Evolutionary conservation across 2,329 filamentous ascomycete genomes (phyloP).

Genomic region (Davidsoniella australis): DNA sequence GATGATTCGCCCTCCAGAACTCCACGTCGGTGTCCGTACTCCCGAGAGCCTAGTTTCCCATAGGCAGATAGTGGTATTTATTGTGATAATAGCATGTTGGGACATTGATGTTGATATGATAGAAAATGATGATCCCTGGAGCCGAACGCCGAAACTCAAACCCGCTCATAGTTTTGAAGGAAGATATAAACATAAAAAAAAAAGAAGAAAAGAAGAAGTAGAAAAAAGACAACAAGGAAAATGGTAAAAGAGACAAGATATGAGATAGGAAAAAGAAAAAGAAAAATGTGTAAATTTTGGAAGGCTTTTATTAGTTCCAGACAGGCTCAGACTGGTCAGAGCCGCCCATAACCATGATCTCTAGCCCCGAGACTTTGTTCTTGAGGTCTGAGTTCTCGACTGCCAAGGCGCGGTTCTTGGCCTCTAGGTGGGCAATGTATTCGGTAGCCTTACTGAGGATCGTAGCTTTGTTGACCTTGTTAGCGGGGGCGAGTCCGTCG

Average conservation of each 20-base stretch:
- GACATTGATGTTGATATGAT: too few relatives aligned
- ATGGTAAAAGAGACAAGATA: background rate
- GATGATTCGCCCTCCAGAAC: too few relatives aligned
- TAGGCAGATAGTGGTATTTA: too few relatives aligned
- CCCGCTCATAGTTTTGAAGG: slow-evolving; percentile 1
- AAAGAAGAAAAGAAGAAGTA: background rate
- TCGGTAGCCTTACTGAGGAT: slow-evolving; percentile 25
- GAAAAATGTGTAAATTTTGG: background rate
- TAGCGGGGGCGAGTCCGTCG: slow-evolving; percentile 20
- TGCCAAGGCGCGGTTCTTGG: slow-evolving; percentile 19
- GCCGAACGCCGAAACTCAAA: slow-evolving; percentile 5
- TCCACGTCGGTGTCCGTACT: too few relatives aligned
- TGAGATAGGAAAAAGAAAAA: background rate
- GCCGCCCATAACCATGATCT: slow-evolving; percentile 16
- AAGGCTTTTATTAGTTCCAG: background rate
- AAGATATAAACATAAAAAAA: background rate
- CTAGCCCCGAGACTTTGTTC: slow-evolving; percentile 18
- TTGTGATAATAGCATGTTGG: too few relatives aligned
- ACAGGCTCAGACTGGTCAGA: background rate
- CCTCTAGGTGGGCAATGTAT: slow-evolving; percentile 23
- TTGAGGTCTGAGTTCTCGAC: slow-evolving; percentile 20
- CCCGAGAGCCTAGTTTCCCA: too few relatives aligned
- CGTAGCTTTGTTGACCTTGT: slow-evolving; percentile 28
- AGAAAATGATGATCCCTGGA: background rate
- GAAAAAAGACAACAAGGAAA: background rate